Evolutionary conservation across 108 stramenopile species (phyloP), one percentile per base, ranked within the genome.

Genomic region (Schizochytrium sp.): DNA sequence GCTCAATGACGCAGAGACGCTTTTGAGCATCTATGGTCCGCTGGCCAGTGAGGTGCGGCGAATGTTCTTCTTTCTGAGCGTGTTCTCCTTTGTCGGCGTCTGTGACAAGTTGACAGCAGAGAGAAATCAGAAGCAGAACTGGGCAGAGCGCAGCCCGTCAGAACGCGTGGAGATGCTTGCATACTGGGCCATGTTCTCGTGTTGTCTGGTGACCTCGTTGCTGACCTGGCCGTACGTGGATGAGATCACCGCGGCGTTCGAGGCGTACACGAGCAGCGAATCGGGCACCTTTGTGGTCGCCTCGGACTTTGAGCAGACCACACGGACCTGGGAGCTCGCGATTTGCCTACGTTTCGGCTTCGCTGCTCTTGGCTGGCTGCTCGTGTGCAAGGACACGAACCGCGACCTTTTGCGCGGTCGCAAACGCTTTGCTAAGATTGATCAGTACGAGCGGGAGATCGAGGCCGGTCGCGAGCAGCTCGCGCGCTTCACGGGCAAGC

Each of bases 301-400:
- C 28, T 12, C 76, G 76, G 76, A 83, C 51, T 83, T 83, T 4
- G 76, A 55, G 28, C 18, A 1, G 25, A 53, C 76, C 6, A 25
- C 48, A 16, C 6, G 25, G 19, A 47, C n/a, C 16, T 83, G 76
- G 76, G 48, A 25, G 45, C 44, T 83, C 16, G 28, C 48, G 3
- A 83, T 83, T 12, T 12, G 45, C 6, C 51, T 83, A 6, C 76
- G 76, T 6, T 83, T 83, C 51, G 76, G 48, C n/a, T 83, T 83
- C 28, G 76, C 76, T 53, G 76, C 76, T 21, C 51, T 83, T 34
- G 76, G 76, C 51, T 83, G 76, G 76, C 45, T 83, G 16, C 51
- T 83, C 25, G 76, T 83, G 10, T 83, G 76, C 51, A 47, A 83
- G 28, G 76, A 83, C 28, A 83, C 76, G 76, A 83, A 83, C 28